Percentiles rank a stretch among this genome's conserved stretches.
Conservation (phyloP, 2,329 filamentous ascomycete genomes). For the Colletotrichum karsti region DNA sequence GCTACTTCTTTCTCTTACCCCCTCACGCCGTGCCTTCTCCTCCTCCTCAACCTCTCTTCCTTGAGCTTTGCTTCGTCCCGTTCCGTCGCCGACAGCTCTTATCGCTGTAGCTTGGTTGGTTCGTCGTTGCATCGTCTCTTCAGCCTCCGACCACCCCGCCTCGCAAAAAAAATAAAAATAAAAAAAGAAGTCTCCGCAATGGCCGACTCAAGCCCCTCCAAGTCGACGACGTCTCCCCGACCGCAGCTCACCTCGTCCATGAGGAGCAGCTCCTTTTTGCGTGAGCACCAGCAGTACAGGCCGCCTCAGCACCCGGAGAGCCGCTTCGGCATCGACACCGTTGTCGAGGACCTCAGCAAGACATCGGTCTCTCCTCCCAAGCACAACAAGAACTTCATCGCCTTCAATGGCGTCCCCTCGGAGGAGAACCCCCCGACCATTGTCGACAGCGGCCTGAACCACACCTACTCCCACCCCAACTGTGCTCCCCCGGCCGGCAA, state of each 20-base stretch:
- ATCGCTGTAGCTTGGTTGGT: not conserved
- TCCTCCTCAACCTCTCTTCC: not conserved
- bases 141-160: not conserved
- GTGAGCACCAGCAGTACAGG: slow-evolving; percentile 71
- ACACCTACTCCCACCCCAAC: slow-evolving; percentile 70
- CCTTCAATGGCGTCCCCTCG: slow-evolving; percentile 69
- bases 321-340: slow-evolving; percentile 71
- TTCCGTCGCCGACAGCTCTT: slow-evolving; percentile 1
- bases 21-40: not conserved
- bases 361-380: slow-evolving; percentile 44
- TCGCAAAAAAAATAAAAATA: not conserved
- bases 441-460: slow-evolving; percentile 68
- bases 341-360: slow-evolving; percentile 63
- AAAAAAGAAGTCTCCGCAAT: slow-evolving; percentile 31
- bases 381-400: slow-evolving; percentile 46
- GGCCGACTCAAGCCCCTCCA: slow-evolving; percentile 42
- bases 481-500: slow-evolving; percentile 63
- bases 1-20: not conserved
- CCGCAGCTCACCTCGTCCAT: slow-evolving; percentile 59
- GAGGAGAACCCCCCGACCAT: slow-evolving; percentile 66
- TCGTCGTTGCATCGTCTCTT: not conserved
- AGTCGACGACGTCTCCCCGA: slow-evolving; percentile 44
- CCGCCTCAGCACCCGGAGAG: slow-evolving; percentile 62
- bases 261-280: slow-evolving; percentile 70
- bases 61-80: not conserved